A percentile compares a stretch with the other conserved stretches of the same genome.
Evolutionary conservation across 2,329 filamentous ascomycete genomes (phyloP).

Genomic region (Daldinia sp.): DNA sequence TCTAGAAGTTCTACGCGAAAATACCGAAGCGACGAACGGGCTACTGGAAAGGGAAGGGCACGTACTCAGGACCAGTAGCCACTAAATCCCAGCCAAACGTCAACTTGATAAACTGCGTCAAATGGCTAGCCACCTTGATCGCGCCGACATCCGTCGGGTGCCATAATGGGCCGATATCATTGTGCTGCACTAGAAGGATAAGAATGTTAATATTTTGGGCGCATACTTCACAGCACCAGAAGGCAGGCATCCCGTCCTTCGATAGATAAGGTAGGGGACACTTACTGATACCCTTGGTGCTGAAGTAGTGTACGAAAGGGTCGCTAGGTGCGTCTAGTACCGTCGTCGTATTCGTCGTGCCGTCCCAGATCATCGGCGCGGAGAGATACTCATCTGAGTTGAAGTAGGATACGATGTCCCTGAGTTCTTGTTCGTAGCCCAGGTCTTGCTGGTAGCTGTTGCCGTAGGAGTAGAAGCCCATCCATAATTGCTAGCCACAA

Average conservation of each 20-base stretch:
- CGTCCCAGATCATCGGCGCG: slow-evolving; percentile 52
- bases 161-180: slow-evolving; percentile 65
- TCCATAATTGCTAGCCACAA: slow-evolving; percentile 52
- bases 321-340: slow-evolving; percentile 45
- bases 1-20: neutral
- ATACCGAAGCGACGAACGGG: neutral
- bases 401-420: slow-evolving; percentile 61
- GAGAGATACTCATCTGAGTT: slow-evolving; percentile 54
- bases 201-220: neutral
- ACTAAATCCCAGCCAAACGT: slow-evolving; percentile 65
- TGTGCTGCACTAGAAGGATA: slow-evolving; percentile 59
- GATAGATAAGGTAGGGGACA: neutral
- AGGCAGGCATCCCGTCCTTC: too few relatives aligned
- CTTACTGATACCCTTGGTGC: slow-evolving; percentile 61
- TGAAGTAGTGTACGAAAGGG: slow-evolving; percentile 68
- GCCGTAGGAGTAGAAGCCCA: slow-evolving; percentile 59
- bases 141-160: slow-evolving; percentile 70
- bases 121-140: slow-evolving; percentile 67
- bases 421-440: slow-evolving; percentile 60
- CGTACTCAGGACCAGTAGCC: slow-evolving; percentile 61
- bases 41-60: slow-evolving; percentile 41
- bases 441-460: slow-evolving; percentile 58
- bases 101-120: slow-evolving; percentile 64
- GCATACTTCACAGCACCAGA: neutral
- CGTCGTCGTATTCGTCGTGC: slow-evolving; percentile 49